Evolutionary conservation across 1,284 basidiomycete species (phyloP), one percentile per base, ranked within the genome.

Genomic region (Cryptococcus deneoformans): DNA sequence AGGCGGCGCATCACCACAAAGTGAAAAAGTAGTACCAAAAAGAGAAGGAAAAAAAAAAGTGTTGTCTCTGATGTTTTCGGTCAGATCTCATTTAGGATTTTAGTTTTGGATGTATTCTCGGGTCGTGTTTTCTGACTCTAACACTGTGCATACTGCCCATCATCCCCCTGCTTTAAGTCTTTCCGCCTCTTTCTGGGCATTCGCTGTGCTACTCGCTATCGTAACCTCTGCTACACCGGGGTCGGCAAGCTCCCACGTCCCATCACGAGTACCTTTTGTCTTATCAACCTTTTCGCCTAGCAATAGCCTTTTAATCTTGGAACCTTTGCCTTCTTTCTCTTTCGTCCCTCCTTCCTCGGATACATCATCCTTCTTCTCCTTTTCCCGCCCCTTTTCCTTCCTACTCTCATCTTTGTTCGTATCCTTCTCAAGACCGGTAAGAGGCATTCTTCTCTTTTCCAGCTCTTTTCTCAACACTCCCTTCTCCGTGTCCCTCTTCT

Each of bases 181-280:
- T 16, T 58, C 59, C 14, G 63, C 63, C 29, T 53, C 46, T 14
- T 42, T 51, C 48, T 62, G 58, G 1, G 63, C 63, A 39, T 61
- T 62, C 37, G 45, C 56, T 10, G 53, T 56, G 16, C 59, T 61
- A 34, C 51, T 46, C 5, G 61, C 57, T 16, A 65, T 44, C 9
- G 64, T 63, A 5, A 60, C 61, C 29, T 62, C 60, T 10, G 64
- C 67, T 14, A 66, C 24, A 40, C 59, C 46, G n/a, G 61, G 40
- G 50, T 66, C 58, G 11, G 67, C 67, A 20, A 57, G 50, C 46
- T 62, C 58, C 67, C 66, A 67, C 4, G 62, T 16, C 40, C 50
- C 53, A n/a, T 45, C 45, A 34, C 24, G 40, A 38, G 50, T 9
- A 6, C 20, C 50, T 51, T 48, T 16, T 47, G 24, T 12, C 24